Evolutionary conservation across 495 filamentous ascomycete genomes (phyloP).

Genomic region (Haplographium delicatum): DNA sequence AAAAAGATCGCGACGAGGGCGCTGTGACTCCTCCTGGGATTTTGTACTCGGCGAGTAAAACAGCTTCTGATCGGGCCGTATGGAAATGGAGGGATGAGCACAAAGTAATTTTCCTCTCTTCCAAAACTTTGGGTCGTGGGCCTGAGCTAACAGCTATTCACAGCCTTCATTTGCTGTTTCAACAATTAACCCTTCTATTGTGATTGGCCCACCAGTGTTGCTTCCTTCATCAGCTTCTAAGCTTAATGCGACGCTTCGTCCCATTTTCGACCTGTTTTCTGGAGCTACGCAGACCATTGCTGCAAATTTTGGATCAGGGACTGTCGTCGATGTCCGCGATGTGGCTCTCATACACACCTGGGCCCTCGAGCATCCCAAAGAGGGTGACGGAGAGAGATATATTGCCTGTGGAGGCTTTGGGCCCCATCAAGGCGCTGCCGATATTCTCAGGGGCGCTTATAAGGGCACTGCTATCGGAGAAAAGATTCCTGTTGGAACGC

Average conservation of each 20-base stretch:
- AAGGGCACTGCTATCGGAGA: constrained; percentile 26
- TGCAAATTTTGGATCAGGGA: constrained; percentile 20
- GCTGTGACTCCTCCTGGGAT: constrained; percentile 3
- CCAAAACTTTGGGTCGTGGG: neutral
- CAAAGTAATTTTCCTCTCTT: constrained; percentile 9
- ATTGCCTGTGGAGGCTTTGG: constrained; percentile 24
- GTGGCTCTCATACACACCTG: constrained; percentile 36
- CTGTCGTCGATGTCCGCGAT: constrained; percentile 39
- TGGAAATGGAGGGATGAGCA: constrained; percentile 25
- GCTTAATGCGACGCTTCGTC: constrained; percentile 26
- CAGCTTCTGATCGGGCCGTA: constrained; percentile 21
- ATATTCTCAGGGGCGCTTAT: constrained; percentile 33
- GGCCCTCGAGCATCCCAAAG: constrained; percentile 30
- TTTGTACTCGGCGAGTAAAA: constrained; percentile 27
- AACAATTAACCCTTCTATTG: constrained; percentile 23
- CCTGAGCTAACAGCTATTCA: neutral
- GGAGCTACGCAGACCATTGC: constrained; percentile 13
- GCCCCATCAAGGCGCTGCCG: constrained; percentile 33
- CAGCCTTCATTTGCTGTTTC: constrained; percentile 25
- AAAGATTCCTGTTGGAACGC: constrained; percentile 32
- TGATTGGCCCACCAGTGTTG: constrained; percentile 24
- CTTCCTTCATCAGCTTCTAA: constrained; percentile 12
- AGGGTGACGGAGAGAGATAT: constrained; percentile 34
- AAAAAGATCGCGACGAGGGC: constrained; percentile 6
- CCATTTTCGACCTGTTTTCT: constrained; percentile 21